Evolutionary conservation across 371 early-diverging fungal genomes (phyloP), one percentile per base, ranked within the genome.

Genomic region (Rhizomucor miehei): DNA sequence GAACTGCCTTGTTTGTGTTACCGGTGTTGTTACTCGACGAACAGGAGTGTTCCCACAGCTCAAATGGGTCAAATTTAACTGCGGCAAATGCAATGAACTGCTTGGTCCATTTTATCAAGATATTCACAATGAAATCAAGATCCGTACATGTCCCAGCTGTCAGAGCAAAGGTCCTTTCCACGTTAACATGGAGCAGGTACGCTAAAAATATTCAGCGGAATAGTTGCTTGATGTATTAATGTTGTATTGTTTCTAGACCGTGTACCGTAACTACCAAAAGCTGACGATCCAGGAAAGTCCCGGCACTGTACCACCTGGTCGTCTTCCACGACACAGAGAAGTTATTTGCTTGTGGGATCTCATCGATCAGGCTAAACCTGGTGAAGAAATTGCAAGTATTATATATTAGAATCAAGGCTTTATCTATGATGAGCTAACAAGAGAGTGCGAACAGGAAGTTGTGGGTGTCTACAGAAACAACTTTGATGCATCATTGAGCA

Each of bases 221-320:
- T 44, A n/a, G 20, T 17, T n/a, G 14, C 37, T 50, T 19, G 16
- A 5, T 45, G 51, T 16, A 11, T 6, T 51, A 11, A 29, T 24
- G 14, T 24, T 51, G 17, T 25, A 16, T 38, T 11, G 6, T 48
- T 43, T 21, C 10, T 48, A 95, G 81, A 98, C 99, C 0, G 84
- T 98, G 3, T 99, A 99, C 71, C 88, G 99, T 62, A 97, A 99
- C 79, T 98, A 93, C 65, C 99, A 99, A 80, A 93, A 94, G 48
- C 69, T 99, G 60, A 97, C 98, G 0, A 77, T 99, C 38, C 99
- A 99, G 66, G 99, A 99, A 74, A 89, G 92, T 3, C 99, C 99
- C 16, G 99, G 98, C 1, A 90, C 95, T 0, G 97, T 99, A 9
- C 98, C 98, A 3, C 89, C 99, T 0, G 99, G 99, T 56, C 90